phyloP scores from a whole-genome alignment of 2,329 filamentous ascomycete species.

The Emericellopsis atlantica region DNA sequence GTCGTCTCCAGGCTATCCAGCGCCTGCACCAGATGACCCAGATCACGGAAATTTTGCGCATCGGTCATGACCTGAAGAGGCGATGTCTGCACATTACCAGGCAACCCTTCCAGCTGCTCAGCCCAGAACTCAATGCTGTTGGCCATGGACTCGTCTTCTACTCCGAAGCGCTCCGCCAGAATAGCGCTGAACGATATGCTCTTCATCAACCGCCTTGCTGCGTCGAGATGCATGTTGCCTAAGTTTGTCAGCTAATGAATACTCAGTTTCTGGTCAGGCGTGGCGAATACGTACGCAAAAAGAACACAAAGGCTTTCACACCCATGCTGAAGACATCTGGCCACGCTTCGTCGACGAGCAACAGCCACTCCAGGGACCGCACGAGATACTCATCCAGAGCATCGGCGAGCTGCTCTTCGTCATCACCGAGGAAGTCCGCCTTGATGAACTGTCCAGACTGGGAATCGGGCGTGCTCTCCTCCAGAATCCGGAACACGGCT shows the following conservation, averaged over 20 bases:
- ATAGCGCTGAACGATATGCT: conserved; percentile 34
- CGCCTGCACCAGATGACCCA: conserved; percentile 53
- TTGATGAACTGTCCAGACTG: conserved; percentile 49
- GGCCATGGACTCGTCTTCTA: conserved; percentile 14
- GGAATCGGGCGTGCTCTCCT: conserved; percentile 17
- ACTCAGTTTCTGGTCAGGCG: neutral
- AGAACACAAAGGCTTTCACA: conserved; percentile 65
- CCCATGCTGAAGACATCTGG: conserved; percentile 56
- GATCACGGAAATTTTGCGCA: conserved; percentile 52
- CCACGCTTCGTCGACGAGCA: conserved; percentile 62
- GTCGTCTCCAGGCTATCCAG: conserved; percentile 59
- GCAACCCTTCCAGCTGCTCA: conserved; percentile 19
- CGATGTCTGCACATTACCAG: conserved; percentile 19
- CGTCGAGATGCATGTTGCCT: conserved; percentile 3
- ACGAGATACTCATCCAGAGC: conserved; percentile 60
- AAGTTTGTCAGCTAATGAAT: neutral
- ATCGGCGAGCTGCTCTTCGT: conserved; percentile 34
- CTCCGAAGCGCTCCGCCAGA: conserved; percentile 21
- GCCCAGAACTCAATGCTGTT: conserved; percentile 28
- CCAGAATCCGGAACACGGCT: conserved; percentile 37
- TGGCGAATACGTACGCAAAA: conserved; percentile 55
- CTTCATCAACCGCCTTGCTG: conserved; percentile 14
- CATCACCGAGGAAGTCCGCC: conserved; percentile 57
- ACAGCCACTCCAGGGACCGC: conserved; percentile 73
- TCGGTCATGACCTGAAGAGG: conserved; percentile 34